phyloP scores from a whole-genome alignment of 2,329 filamentous ascomycete species.

The Diplodia corticola region DNA sequence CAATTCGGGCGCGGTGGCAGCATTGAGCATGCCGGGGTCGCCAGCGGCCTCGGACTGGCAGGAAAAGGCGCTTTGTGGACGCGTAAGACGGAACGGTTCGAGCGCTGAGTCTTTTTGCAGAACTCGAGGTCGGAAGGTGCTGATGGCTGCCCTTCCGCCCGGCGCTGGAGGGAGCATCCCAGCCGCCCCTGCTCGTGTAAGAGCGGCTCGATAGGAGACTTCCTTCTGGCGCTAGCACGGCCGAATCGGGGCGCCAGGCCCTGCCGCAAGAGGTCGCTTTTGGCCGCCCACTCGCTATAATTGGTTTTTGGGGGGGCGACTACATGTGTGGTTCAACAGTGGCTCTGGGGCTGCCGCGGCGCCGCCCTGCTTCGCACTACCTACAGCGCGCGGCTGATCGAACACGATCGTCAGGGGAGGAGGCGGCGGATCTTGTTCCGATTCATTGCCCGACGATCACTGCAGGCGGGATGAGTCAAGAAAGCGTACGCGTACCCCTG shows the following conservation, averaged over 20 bases:
- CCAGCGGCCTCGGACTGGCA: neutral
- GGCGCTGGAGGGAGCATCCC: slow-evolving; percentile 15
- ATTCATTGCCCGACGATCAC: slow-evolving; percentile 15
- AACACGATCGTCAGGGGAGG: slow-evolving; percentile 17
- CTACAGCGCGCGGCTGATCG: slow-evolving; percentile 15
- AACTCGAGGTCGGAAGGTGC: slow-evolving; percentile 6
- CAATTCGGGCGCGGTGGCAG: neutral
- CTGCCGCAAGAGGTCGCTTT: slow-evolving; percentile 2
- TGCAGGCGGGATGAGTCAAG: neutral
- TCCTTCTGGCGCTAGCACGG: neutral
- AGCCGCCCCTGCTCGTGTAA: neutral
- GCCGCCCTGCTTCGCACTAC: neutral
- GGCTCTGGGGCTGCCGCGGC: slow-evolving; percentile 3
- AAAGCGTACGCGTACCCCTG: slow-evolving; percentile 4
- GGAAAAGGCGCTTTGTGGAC: neutral
- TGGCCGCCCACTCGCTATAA: neutral
- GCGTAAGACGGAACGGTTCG: slow-evolving; percentile 7
- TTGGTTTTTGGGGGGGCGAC: neutral
- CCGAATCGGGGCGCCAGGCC: slow-evolving; percentile 5
- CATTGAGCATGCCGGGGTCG: slow-evolving; percentile 9
- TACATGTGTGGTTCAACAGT: neutral
- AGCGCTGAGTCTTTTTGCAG: neutral
- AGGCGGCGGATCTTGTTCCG: slow-evolving; percentile 11
- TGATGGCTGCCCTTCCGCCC: neutral
- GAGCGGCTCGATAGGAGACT: slow-evolving; percentile 11